phyloP scores from a whole-genome alignment of 106 monocot genomes.

The Cymbidium sinense region DNA sequence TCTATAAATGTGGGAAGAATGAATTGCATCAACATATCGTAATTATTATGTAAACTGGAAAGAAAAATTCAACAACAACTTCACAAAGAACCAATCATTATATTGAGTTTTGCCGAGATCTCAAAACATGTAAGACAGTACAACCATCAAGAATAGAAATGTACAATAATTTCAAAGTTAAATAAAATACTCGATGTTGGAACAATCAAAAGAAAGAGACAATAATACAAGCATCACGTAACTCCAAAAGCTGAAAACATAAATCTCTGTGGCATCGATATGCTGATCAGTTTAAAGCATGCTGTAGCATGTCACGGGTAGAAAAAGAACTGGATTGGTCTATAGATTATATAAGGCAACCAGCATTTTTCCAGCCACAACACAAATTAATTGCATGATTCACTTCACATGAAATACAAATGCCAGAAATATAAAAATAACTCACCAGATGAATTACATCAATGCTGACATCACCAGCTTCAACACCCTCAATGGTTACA shows the following conservation, averaged over 20 bases:
- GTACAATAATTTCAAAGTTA: neutral
- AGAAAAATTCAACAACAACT: neutral
- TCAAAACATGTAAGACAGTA: neutral
- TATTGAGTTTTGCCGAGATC: neutral
- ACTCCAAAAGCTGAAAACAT: neutral
- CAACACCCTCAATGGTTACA: slow-evolving; percentile 76
- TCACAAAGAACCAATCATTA: neutral
- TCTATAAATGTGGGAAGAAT: neutral
- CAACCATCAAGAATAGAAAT: neutral
- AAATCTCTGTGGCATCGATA: neutral
- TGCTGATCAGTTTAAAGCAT: neutral
- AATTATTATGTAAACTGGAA: neutral
- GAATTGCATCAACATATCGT: neutral
- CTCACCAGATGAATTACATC: slow-evolving; percentile 73
- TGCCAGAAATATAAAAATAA: neutral
- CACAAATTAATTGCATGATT: neutral
- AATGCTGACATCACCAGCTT: slow-evolving; percentile 77
- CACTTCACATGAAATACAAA: neutral
- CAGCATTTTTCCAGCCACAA: neutral
- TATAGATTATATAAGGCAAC: neutral
- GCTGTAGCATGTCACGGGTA: neutral
- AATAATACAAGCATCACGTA: neutral
- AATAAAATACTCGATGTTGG: neutral
- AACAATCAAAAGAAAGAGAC: neutral
- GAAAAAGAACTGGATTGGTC: neutral